Percentiles rank a stretch among this genome's conserved stretches.
Conservation (phyloP, 352 stramenopile genomes). For the Nothophytophthora sp. region DNA sequence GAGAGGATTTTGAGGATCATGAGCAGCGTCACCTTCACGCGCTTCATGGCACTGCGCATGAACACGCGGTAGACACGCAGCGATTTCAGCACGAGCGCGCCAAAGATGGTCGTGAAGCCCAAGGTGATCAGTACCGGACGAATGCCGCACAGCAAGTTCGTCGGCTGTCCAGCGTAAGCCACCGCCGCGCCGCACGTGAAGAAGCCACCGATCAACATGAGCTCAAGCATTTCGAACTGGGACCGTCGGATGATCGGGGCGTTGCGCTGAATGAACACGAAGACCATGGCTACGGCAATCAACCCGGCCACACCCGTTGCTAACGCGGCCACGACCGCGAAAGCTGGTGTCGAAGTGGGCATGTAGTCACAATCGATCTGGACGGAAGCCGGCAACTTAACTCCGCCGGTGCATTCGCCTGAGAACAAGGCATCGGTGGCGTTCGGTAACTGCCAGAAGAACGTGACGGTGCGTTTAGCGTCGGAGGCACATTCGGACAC, state of each 20-base stretch:
- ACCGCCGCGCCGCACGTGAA: conserved; percentile 32
- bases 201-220: conserved; percentile 44
- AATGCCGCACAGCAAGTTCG: conserved; percentile 22
- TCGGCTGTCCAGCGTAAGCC: conserved; percentile 31
- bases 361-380: conserved; percentile 46
- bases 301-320: conserved; percentile 16
- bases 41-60: conserved; percentile 42
- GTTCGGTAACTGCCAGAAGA: conserved; percentile 38
- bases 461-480: conserved; percentile 26
- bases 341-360: conserved; percentile 20
- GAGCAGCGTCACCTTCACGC: conserved; percentile 30
- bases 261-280: conserved; percentile 33
- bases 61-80: conserved; percentile 64
- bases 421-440: conserved; percentile 14
- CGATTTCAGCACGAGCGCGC: conserved; percentile 46
- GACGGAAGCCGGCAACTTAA: conserved; percentile 14
- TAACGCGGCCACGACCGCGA: conserved; percentile 12
- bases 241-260: conserved; percentile 46
- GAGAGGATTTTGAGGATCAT: conserved; percentile 44
- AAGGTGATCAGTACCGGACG: conserved; percentile 37
- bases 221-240: conserved; percentile 42
- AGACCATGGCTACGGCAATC: conserved; percentile 9
- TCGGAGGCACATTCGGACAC: conserved; percentile 30
- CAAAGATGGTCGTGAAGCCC: conserved; percentile 50
- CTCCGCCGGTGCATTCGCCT: conserved; percentile 28